Conservation (phyloP, 2,329 filamentous ascomycete species). For the Passalora sequoiae region DNA sequence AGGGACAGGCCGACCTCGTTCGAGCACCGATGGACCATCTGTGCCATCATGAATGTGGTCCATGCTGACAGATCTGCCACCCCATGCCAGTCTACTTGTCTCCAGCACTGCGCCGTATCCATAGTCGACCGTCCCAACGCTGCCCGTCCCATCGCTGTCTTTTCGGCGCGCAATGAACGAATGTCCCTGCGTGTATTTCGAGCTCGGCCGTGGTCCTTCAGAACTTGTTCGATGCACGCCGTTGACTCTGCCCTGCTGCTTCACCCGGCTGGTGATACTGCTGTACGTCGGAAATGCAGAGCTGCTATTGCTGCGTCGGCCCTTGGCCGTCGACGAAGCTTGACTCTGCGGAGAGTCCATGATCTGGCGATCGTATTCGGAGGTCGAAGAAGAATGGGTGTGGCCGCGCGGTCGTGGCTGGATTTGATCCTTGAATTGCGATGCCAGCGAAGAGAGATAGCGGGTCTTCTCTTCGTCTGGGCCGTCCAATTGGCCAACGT, state of each 20-base stretch:
- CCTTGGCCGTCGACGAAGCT: conserved; percentile 29
- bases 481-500: conserved; percentile 15
- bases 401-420: conserved; percentile 49
- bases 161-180: conserved; percentile 9
- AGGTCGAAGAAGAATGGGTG: conserved; percentile 58
- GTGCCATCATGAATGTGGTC: conserved; percentile 56
- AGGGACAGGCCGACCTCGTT: conserved; percentile 41
- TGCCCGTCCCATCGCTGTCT: conserved; percentile 16
- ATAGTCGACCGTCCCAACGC: conserved; percentile 18
- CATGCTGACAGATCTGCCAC: conserved; percentile 64
- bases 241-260: conserved; percentile 13
- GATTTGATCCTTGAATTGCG: conserved; percentile 7
- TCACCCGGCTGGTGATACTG: conserved; percentile 14
- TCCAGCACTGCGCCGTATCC: conserved; percentile 51
- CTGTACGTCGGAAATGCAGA: conserved; percentile 53
- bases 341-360: conserved; percentile 32
- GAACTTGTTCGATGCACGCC: conserved; percentile 19
- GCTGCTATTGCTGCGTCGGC: conserved; percentile 73
- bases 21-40: conserved; percentile 40
- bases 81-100: conserved; percentile 50
- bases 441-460: conserved; percentile 16
- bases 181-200: conserved; percentile 5
- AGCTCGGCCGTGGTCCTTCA: conserved; percentile 13
- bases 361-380: conserved; percentile 47
- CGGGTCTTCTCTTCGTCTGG: conserved; percentile 19